Evolutionary conservation across 805 yeast genomes (phyloP), one percentile per base, ranked within the genome.

Genomic region (Ogataea neopini): DNA sequence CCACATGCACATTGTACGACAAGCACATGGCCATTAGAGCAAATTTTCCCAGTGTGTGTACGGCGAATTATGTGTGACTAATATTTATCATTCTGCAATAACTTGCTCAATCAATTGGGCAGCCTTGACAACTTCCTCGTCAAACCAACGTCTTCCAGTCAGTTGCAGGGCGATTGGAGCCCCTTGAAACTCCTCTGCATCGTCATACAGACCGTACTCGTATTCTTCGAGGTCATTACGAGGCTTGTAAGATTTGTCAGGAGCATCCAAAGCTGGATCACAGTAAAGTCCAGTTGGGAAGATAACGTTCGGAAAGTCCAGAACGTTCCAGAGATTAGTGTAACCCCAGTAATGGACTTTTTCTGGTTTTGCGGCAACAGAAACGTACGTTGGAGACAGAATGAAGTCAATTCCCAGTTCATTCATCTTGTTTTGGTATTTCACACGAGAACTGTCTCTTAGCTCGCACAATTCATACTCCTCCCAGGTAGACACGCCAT

Each of bases 281-380:
- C 71, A 81, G 55, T 65, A 68, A 49, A 80, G 66, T 3, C 85
- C 79, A 2, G 85, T 73, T 49, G 84, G 87, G 67, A 81, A 72
- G 0, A 75, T 72, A 44, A 80, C 76, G 29, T 78, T 75, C 15
- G 91, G 88, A 57, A 77, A 73, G 62, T 85, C 92, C 50, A 84
- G 64, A 46, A 83, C 59, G 65, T 85, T 85, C 81, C 82, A 85
- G 55, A 83, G 70, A 2, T 84, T 69, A 3, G 89, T 83, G 70
- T 85, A 86, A 1, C 88, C 83, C 88, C 90, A 85, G 66, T 83
- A 83, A 58, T 76, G 76, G 9, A 80, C 69, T 18, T 74, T 73
- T 43, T 76, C 80, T 4, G 83, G 82, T 45, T 73, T 71, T 37
- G 88, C 84, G 15, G 91, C 88, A 37, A 82, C 86, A 46, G 80